Evolutionary conservation across 1,139 yeast genomes (phyloP).

Genomic region (Geotrichum restrictum): DNA sequence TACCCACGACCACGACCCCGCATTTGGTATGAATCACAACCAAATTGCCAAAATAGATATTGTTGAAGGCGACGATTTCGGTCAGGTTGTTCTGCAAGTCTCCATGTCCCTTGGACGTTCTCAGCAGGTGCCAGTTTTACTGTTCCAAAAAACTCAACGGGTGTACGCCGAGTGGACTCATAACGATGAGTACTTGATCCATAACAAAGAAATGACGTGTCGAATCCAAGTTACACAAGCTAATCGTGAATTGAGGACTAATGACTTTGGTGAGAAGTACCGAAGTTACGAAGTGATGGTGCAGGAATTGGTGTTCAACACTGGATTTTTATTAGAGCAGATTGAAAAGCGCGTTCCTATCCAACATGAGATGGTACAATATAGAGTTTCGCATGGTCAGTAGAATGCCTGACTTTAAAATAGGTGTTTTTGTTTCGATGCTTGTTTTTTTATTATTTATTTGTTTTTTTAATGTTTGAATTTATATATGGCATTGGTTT

Average conservation of each 20-base stretch:
- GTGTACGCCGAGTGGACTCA: slow-evolving; percentile 26
- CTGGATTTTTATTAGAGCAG: slow-evolving; percentile 24
- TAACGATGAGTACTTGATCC: slow-evolving; percentile 26
- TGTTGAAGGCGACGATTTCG: slow-evolving; percentile 25
- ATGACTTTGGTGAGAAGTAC: slow-evolving; percentile 23
- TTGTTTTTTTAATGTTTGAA: background rate
- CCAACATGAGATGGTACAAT: slow-evolving; percentile 11
- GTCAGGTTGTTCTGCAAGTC: slow-evolving; percentile 25
- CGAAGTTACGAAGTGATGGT: slow-evolving; percentile 23
- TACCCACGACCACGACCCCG: background rate
- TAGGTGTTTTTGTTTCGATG: background rate
- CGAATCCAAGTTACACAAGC: slow-evolving; percentile 23
- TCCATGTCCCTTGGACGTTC: slow-evolving; percentile 15
- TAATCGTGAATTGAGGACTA: slow-evolving; percentile 18
- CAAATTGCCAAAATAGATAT: slow-evolving; percentile 22
- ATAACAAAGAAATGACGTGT: slow-evolving; percentile 25
- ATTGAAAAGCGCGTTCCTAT: slow-evolving; percentile 3
- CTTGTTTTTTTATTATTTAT: background rate
- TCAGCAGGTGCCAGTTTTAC: slow-evolving; percentile 15
- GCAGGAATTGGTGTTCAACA: slow-evolving; percentile 26
- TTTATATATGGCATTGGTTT: too few relatives aligned
- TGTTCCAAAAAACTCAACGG: slow-evolving; percentile 24
- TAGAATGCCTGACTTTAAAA: background rate
- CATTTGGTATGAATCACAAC: background rate
- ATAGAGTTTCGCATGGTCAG: slow-evolving; percentile 1